Evolutionary conservation across 805 yeast genomes (phyloP), one percentile per base, ranked within the genome.

Genomic region (Torulaspora indica): DNA sequence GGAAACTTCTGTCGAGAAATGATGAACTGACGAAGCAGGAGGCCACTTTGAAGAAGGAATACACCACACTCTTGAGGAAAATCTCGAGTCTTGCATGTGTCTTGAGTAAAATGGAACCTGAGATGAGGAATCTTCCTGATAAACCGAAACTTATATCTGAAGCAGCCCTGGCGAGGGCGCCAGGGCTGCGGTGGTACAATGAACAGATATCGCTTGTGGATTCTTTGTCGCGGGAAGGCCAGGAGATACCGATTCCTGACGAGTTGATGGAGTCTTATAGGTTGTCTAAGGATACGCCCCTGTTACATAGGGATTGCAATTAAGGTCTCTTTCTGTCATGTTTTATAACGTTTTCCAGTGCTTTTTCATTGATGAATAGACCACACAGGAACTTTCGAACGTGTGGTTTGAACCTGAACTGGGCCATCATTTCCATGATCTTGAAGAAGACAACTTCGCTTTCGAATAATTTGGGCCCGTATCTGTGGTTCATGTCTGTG

Each of bases 311-410:
- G 34, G 51, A 47, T 28, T 40, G 42, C 7, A 47, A 43, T 23
- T 47, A 44, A 25, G 35, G 41, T 42, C 46, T 32, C 41, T 44
- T 69, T 43, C 74, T 64, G 43, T 76, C 78, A 39, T 72, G 66
- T 56, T 68, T 72, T 28, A 78, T 69, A 40, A 80, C 52, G 9
- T 63, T 63, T 47, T 80, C 86, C 58, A 83, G 64, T 35, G 79
- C 67, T 25, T 68, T 68, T 9, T 74, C 69, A 50, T 75, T 74
- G 42, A 77, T 75, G 51, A 85, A 77, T 42, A 84, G 66, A 34
- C 81, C 90, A 54, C 82, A 74, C 12, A 88, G 67, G 56, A 80
- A 82, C 50, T 78, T 72, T 29, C 95, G 68, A 14, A 78, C 78
- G 3, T 77, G 76, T 41, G 76, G 78, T 51, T 81, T 76, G 62